Evolutionary conservation across 441 rosid genomes (phyloP).

Genomic region (Kokia cookei): DNA sequence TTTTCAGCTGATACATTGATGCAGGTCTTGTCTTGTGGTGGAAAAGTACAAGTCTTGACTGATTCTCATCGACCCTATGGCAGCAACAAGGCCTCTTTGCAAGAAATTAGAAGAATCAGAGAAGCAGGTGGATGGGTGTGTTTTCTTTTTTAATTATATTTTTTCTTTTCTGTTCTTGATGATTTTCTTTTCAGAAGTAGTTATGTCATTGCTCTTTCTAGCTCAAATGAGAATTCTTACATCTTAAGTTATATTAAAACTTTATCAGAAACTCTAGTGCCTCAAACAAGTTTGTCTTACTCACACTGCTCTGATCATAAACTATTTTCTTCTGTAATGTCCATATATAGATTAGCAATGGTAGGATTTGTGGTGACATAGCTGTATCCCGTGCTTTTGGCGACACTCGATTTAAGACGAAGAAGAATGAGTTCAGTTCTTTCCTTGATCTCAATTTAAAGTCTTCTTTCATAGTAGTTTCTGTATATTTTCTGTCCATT

Average conservation of each 20-base stretch:
- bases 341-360: slow-evolving; percentile 74
- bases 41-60: slow-evolving; percentile 61
- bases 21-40: slow-evolving; percentile 80
- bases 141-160: slow-evolving; percentile 12
- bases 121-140: slow-evolving; percentile 99
- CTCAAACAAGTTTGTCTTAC: neutral
- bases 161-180: slow-evolving; percentile 24
- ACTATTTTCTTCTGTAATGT: slow-evolving; percentile 5
- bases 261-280: neutral
- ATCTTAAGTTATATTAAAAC: neutral
- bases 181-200: neutral
- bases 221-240: neutral
- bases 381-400: slow-evolving; percentile 96
- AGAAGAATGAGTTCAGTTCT: slow-evolving; percentile 68
- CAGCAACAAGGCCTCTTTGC: slow-evolving; percentile 55
- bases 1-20: slow-evolving; percentile 7
- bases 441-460: neutral
- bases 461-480: neutral
- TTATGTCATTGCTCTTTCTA: neutral
- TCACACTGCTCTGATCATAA: slow-evolving; percentile 2
- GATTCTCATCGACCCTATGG: slow-evolving; percentile 89
- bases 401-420: slow-evolving; percentile 81
- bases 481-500: neutral
- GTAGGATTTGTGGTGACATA: slow-evolving; percentile 94
- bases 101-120: slow-evolving; percentile 80